These are phyloP conservation scores for Didymella lethalis DNA, from an alignment of 2,329 filamentous ascomycete genomes.

Conservation along the genomic window DNA sequence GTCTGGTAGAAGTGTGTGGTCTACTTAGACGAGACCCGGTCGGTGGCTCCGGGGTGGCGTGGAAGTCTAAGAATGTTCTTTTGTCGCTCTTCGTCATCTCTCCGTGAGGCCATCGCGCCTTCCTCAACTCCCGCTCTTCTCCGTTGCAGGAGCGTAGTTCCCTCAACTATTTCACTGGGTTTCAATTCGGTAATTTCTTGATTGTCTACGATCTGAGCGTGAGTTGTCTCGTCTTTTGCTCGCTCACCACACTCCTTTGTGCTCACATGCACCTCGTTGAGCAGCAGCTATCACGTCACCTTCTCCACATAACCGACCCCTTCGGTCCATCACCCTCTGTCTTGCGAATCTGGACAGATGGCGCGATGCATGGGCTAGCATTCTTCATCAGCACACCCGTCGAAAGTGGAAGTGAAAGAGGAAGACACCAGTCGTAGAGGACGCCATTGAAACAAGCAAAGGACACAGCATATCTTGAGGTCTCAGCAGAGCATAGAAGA, in stretches of 20 bases:
- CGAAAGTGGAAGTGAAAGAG: constrained; percentile 21
- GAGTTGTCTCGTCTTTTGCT: constrained; percentile 9
- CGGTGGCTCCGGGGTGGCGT: constrained; percentile 19
- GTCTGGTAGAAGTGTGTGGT: constrained; percentile 25
- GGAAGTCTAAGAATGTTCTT: constrained; percentile 25
- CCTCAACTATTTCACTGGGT: constrained; percentile 13
- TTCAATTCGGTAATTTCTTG: constrained; percentile 13
- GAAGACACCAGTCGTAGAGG: constrained; percentile 14
- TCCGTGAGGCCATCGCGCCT: constrained; percentile 30
- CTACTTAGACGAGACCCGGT: constrained; percentile 22
- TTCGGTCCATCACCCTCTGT: not conserved
- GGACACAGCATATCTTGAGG: not conserved
- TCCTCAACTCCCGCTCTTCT: constrained; percentile 22
- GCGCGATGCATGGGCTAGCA: constrained; percentile 30
- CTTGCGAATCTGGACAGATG: constrained; percentile 4
- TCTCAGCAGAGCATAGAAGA: not conserved
- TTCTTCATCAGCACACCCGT: constrained; percentile 17
- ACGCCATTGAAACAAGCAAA: not conserved
- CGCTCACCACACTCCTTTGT: constrained; percentile 2
- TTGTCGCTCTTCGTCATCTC: constrained; percentile 25
- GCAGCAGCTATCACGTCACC: not conserved
- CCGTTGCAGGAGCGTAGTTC: constrained; percentile 22
- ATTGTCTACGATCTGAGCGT: constrained; percentile 18
- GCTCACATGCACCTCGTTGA: not conserved
- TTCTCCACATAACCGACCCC: not conserved